These are phyloP conservation scores for Jacaranda mimosifolia DNA, from an alignment of 257 asterid genomes.

Conservation along the genomic window DNA sequence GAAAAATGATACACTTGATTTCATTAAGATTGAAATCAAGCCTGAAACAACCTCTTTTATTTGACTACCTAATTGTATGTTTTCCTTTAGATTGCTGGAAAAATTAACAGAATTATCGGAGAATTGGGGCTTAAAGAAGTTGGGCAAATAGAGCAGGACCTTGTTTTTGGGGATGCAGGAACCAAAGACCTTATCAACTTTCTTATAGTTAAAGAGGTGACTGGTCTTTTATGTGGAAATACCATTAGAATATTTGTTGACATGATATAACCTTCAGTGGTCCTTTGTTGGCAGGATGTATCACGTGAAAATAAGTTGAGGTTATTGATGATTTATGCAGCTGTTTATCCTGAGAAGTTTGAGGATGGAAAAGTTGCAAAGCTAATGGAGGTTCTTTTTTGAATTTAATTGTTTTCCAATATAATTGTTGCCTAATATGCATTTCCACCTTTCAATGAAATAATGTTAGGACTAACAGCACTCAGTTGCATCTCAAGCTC, in stretches of 20 bases:
- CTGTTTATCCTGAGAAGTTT: constrained; percentile 70
- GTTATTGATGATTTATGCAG: constrained; percentile 74
- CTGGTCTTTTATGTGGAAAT: constrained; percentile 22
- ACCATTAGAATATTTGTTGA: not conserved
- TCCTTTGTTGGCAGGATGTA: constrained; percentile 51
- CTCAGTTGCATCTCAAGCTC: too few relatives aligned
- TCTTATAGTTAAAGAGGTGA: constrained; percentile 62
- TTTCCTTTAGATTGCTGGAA: constrained; percentile 65
- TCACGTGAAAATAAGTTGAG: constrained; percentile 70
- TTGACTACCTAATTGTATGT: constrained; percentile 15
- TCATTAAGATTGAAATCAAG: too few relatives aligned
- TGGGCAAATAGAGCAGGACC: constrained; percentile 75
- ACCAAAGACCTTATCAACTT: constrained; percentile 70
- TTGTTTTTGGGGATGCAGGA: constrained; percentile 82
- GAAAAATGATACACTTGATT: too few relatives aligned
- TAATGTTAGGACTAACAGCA: too few relatives aligned
- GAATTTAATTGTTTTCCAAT: not conserved
- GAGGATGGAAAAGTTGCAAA: constrained; percentile 67
- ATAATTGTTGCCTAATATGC: not conserved
- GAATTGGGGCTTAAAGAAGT: constrained; percentile 68
- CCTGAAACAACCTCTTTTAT: too few relatives aligned
- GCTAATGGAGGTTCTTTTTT: constrained; percentile 57
- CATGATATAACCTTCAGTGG: not conserved
- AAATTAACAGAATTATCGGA: constrained; percentile 57
- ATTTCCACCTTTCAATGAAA: not conserved